Base-by-base conservation (phyloP, 75 land plant genomes). In the Chamaecyparis obtusa region DNA sequence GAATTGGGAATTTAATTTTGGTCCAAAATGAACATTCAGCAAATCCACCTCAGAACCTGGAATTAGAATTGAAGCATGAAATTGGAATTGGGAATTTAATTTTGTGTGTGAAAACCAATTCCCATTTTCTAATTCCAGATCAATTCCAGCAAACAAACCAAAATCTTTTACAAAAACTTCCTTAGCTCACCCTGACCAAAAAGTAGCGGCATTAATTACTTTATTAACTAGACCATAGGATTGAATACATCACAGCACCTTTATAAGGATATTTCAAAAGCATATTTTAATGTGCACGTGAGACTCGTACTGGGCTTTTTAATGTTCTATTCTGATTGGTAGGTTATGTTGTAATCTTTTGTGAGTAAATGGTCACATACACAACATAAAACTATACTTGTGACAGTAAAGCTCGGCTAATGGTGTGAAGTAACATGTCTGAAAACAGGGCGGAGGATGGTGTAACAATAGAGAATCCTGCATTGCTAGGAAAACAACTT, bases 371-470 rank as follows among this genome's bases (percentile, higher is more conserved):
- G 76, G 36, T 74, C 15, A 33, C 3, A 67, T 67, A 74, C 16
- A 32, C 37, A 36, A 32, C 3, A 11, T n/a, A 1, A 74, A 30
- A 74, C 33, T 24, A 14, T n/a, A n/a, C n/a, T n/a, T n/a, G 13
- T 10, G 8, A 74, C 14, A 32, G 36, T 64, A 24, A 21, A 7
- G 69, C 9, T 9, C 9, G n/a, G 30, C 69, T 64, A 64, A 32
- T 74, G 48, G 49, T 81, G n/a, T 39, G 43, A 33, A 27, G n/a
- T 27, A 80, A 24, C 69, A 44, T 81, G 49, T 9, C 44, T 21
- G 49, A 32, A 4, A 84, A 9, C 85, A 84, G 85, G 99, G 99
- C 33, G 99, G 99, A 79, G 99, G 93, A 43, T 98, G 99, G 99
- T 98, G 99, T 89, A 91, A 91, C 36, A 93, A 93, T 83, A 81